These are phyloP conservation scores for Leptographium wingfieldii DNA, from an alignment of 2,329 filamentous ascomycete genomes.

Conservation along the genomic window DNA sequence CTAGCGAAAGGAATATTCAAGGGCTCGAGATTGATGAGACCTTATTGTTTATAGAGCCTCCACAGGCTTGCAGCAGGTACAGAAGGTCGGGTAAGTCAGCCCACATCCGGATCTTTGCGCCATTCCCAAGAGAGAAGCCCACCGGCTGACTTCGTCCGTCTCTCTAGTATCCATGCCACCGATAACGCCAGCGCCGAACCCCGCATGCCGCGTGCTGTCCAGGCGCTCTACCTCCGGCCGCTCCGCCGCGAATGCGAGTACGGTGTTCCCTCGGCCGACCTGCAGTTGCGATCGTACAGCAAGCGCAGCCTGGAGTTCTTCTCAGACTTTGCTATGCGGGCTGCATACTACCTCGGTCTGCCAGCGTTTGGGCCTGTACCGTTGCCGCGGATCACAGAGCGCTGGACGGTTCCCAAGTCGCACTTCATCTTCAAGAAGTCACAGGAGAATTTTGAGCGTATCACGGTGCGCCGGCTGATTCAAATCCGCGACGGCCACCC, in stretches of 20 bases:
- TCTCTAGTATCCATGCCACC: background rate
- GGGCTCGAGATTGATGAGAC: background rate
- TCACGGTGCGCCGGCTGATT: constrained; percentile 74
- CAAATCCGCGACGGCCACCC: constrained; percentile 88
- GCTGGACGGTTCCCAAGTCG: constrained; percentile 83
- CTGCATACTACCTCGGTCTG: constrained; percentile 85
- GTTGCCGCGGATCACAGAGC: constrained; percentile 73
- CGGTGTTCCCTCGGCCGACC: constrained; percentile 74
- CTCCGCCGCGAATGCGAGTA: constrained; percentile 62
- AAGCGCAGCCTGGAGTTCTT: constrained; percentile 89
- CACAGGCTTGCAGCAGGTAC: background rate
- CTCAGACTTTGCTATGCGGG: constrained; percentile 83
- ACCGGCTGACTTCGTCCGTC: background rate
- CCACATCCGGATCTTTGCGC: background rate
- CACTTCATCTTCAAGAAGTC: constrained; percentile 96
- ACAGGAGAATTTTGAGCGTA: constrained; percentile 94
- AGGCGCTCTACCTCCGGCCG: constrained; percentile 76
- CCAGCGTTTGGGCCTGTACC: constrained; percentile 77
- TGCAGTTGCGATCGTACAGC: constrained; percentile 86
- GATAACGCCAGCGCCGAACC: constrained; percentile 8
- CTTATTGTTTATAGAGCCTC: background rate
- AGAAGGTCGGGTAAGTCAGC: background rate
- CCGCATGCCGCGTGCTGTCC: constrained; percentile 65
- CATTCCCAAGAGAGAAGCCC: background rate
- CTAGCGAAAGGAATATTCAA: background rate